Evolutionary conservation across 306 rosid genomes (phyloP), one percentile per base, ranked within the genome.

Genomic region (Spatholobus suberectus): DNA sequence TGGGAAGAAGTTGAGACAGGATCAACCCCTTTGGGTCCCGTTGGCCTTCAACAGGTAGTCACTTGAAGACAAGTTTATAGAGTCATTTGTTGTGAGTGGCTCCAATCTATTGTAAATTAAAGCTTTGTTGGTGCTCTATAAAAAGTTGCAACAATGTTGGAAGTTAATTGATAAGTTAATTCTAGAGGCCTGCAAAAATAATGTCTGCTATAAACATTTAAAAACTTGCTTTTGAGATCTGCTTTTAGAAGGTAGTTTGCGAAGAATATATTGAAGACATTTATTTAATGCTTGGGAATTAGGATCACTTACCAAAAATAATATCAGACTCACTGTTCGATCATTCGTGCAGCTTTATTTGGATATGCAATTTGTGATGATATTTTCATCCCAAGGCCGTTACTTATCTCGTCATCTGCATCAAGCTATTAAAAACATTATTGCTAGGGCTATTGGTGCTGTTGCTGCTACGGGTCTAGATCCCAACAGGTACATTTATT

Each of bases 301-400:
- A 66, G 8, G 23, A 47, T 38, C 80, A 62, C 40, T 61, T 17
- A 73, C 49, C 9, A 71, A 70, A 67, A 44, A 17, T n/a, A 51
- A 67, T 70, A 38, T 75, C 18, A 75, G 3, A 57, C 58, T 70
- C 59, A 77, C 9, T 13, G 18, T 37, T 69, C 2, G 32, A 69
- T 74, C 32, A 58, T 70, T 43, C 70, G 4, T 79, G 90, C 90
- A 96, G 98, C 90, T 96, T 73, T 93, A 93, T 77, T 88, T 96
- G 88, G 99, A 96, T 76, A 90, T 96, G 98, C 92, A 96, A 91
- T 96, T 96, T 84, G 98, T 93, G 85, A 87, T 93, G 87, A 86
- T 93, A 57, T 96, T 96, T 86, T 46, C 97, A 47, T 90, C 98
- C 57, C 98, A 93, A 88, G 96, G 99, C 6, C 96, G 97, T 44